Conservation (phyloP, 441 rosid species). For the Corymbia citriodora region DNA sequence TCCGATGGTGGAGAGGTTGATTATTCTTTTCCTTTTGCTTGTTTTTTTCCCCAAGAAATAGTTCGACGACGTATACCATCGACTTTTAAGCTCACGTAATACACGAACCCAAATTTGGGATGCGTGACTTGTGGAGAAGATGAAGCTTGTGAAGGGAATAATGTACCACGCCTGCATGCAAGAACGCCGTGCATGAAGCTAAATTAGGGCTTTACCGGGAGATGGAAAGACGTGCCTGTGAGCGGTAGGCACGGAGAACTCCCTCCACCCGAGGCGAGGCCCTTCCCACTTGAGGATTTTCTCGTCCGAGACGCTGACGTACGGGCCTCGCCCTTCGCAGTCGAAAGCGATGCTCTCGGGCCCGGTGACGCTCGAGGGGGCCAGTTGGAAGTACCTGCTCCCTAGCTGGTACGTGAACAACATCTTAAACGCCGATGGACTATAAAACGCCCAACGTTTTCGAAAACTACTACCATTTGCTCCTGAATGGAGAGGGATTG, state of each 20-base stretch:
- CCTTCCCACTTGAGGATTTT: conserved; percentile 35
- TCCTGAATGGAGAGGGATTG: conserved; percentile 51
- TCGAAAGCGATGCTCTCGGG: conserved; percentile 38
- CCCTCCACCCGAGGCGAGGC: conserved; percentile 17
- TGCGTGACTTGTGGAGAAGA: background rate
- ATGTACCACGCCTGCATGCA: background rate
- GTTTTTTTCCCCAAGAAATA: background rate
- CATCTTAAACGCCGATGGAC: conserved; percentile 35
- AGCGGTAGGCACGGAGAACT: conserved; percentile 29
- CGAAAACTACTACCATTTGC: conserved; percentile 42
- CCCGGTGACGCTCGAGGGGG: conserved; percentile 19
- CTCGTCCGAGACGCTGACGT: conserved; percentile 42
- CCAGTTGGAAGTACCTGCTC: conserved; percentile 5
- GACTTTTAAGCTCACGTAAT: background rate
- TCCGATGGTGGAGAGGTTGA: background rate
- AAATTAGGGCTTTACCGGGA: background rate
- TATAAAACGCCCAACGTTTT: conserved; percentile 48
- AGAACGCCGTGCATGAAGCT: background rate
- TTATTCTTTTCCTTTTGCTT: background rate
- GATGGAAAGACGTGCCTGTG: conserved; percentile 13
- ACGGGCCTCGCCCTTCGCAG: conserved; percentile 31
- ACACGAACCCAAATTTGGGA: background rate
- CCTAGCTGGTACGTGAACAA: conserved; percentile 12
- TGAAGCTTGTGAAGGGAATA: background rate
- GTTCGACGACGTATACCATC: background rate